Evolutionary conservation across 768 basidiomycete species (phyloP).

Genomic region (Russula sp.): DNA sequence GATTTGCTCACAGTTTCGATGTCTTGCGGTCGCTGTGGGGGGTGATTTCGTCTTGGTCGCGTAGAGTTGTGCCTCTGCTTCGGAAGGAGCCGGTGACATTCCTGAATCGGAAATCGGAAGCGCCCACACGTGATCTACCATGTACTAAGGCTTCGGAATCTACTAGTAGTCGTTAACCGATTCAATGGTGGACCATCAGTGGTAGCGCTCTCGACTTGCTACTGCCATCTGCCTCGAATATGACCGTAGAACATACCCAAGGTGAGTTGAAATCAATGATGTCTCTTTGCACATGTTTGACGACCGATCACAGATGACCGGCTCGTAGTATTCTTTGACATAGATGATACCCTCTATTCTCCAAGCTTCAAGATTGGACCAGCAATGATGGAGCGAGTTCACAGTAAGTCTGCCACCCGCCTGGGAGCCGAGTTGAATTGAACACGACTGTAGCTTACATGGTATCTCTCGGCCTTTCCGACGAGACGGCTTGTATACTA

Average conservation of each 20-base stretch:
- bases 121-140: slow-evolving; percentile 10
- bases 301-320: slow-evolving; percentile 48
- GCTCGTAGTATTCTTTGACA: slow-evolving; percentile 73
- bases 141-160: too few relatives aligned
- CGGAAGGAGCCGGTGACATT: slow-evolving; percentile 23
- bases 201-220: too few relatives aligned
- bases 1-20: slow-evolving; percentile 43
- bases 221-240: neutral
- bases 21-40: slow-evolving; percentile 44
- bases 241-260: slow-evolving; percentile 22
- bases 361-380: slow-evolving; percentile 70
- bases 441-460: slow-evolving; percentile 59
- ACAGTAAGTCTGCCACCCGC: slow-evolving; percentile 45
- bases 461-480: slow-evolving; percentile 59
- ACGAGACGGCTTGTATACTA: slow-evolving; percentile 65
- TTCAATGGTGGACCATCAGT: neutral
- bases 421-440: slow-evolving; percentile 6
- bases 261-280: neutral
- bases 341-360: slow-evolving; percentile 87
- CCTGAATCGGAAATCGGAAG: neutral
- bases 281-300: neutral
- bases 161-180: too few relatives aligned
- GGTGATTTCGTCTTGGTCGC: slow-evolving; percentile 27
- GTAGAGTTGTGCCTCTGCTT: slow-evolving; percentile 20
- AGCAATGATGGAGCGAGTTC: slow-evolving; percentile 76